Percentiles rank a stretch among this genome's conserved stretches.
Conservation (phyloP, 805 yeast species). For the Tetrapisispora iriomotensis region DNA sequence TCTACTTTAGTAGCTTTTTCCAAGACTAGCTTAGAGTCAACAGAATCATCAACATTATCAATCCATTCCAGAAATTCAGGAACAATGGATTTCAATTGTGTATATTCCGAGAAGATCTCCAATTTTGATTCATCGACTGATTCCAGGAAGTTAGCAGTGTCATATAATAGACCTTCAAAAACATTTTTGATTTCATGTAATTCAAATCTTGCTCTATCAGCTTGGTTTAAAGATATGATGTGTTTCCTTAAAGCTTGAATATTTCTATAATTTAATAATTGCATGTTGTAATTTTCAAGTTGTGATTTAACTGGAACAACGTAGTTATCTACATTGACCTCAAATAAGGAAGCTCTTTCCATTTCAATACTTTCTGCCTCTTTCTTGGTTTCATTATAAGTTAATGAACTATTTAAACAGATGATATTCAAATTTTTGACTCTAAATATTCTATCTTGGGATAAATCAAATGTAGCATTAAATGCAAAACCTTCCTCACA, state of each 20-base stretch:
- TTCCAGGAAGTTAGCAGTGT: slow-evolving; percentile 49
- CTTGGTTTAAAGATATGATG: slow-evolving; percentile 47
- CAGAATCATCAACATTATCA: slow-evolving; percentile 54
- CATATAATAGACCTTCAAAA: slow-evolving; percentile 67
- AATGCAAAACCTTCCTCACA: slow-evolving; percentile 34
- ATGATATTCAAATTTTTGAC: slow-evolving; percentile 37
- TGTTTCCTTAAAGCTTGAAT: slow-evolving; percentile 39
- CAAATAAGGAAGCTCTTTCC: not conserved
- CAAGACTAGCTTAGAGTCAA: slow-evolving; percentile 33
- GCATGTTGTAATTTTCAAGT: slow-evolving; percentile 31
- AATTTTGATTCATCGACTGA: slow-evolving; percentile 38
- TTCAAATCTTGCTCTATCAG: slow-evolving; percentile 37
- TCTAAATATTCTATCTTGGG: slow-evolving; percentile 41
- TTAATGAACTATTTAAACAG: slow-evolving; percentile 27
- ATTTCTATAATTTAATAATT: slow-evolving; percentile 40
- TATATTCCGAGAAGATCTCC: slow-evolving; percentile 34
- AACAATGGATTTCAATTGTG: slow-evolving; percentile 31
- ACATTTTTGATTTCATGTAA: slow-evolving; percentile 53
- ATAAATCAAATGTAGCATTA: slow-evolving; percentile 37
- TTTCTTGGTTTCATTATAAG: slow-evolving; percentile 7
- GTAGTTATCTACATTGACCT: not conserved
- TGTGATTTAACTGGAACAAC: no score
- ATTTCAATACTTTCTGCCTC: not conserved
- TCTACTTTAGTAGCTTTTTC: slow-evolving; percentile 16
- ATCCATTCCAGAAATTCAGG: slow-evolving; percentile 62